Evolutionary conservation across 352 stramenopile species (phyloP).

Genomic region (Pythium aristosporum): DNA sequence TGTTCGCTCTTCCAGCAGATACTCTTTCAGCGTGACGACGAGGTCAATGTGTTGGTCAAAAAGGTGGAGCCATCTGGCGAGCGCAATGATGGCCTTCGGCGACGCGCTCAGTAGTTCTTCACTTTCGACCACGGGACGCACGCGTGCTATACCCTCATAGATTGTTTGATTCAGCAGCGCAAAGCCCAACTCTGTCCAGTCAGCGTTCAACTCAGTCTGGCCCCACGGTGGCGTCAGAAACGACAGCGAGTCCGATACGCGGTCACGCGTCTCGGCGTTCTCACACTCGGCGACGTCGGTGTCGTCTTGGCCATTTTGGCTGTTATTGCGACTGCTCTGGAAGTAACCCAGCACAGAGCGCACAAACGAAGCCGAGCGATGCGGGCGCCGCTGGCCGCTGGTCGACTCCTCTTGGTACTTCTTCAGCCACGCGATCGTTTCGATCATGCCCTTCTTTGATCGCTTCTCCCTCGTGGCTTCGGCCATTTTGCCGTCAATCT

Average conservation of each 20-base stretch:
- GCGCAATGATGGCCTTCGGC: conserved; percentile 48
- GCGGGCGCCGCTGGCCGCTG: conserved; percentile 36
- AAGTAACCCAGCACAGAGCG: conserved; percentile 57
- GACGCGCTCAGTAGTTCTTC: conserved; percentile 50
- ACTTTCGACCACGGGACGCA: conserved; percentile 46
- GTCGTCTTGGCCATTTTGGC: background rate
- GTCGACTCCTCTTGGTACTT: conserved; percentile 45
- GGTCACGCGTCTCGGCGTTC: conserved; percentile 3
- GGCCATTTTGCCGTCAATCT: conserved; percentile 31
- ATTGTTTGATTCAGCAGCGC: conserved; percentile 54
- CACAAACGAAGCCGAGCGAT: conserved; percentile 62
- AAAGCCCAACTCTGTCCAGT: conserved; percentile 58
- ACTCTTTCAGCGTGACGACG: conserved; percentile 64
- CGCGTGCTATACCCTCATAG: conserved; percentile 55
- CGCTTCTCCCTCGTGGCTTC: conserved; percentile 22
- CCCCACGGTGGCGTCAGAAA: conserved; percentile 47
- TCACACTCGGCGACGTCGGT: background rate
- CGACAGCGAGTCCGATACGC: conserved; percentile 23
- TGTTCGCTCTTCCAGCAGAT: conserved; percentile 61
- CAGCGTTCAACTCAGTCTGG: conserved; percentile 36
- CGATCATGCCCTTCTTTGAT: conserved; percentile 43
- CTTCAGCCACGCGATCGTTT: conserved; percentile 75
- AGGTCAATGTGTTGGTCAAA: conserved; percentile 64
- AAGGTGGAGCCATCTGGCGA: conserved; percentile 59
- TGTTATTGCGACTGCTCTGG: conserved; percentile 24